Base-by-base conservation (phyloP, 768 basidiomycete species). In the Hygrocybe coccinea region DNA sequence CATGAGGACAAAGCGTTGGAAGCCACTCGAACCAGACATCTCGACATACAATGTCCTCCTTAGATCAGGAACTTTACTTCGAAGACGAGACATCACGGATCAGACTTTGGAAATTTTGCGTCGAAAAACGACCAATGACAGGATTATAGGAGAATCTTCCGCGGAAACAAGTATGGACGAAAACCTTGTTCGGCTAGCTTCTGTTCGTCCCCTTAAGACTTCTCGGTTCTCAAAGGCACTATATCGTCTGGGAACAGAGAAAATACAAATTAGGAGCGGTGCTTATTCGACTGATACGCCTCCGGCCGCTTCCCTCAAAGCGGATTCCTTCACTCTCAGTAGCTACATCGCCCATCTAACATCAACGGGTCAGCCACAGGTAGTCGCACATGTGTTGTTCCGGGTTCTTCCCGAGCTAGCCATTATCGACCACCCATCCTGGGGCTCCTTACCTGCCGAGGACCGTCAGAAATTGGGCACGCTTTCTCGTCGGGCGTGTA, bases 21-120 rank as follows among this genome's bases (percentile, higher is more conserved):
- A 74, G 3, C 66, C 70, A 10, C 61, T 85, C 14, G 56, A 68
- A 35, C 83, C 84, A 0, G 71, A 78, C 56, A 70, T 70, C 8
- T 64, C 69, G 17, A 86, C 86, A 0, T 79, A 76, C 65, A 86
- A 85, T 59, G 80, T 82, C 34, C 65, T 88, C 17, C 57, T 87
- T 7, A 76, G 82, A n/a, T 75, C 79, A 1, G 79, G 76, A 3
- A 77, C 82, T 1, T 66, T 84, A 22, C 47, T 85, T 60, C 73
- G 79, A 15, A 64, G 74, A 52, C 70, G 75, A 17, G 72, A 76
- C 36, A 64, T 84, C 4, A 72, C 70, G 22, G 66, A 73, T 10
- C 58, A 67, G 22, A 72, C 78, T 3, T 55, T 84, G 21, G 56
- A 64, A 15, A 62, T 66, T 17, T 25, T 62, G 19, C 39, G 49